Base-by-base conservation (phyloP, 2,329 filamentous ascomycete genomes). In the Monascus ruber region DNA sequence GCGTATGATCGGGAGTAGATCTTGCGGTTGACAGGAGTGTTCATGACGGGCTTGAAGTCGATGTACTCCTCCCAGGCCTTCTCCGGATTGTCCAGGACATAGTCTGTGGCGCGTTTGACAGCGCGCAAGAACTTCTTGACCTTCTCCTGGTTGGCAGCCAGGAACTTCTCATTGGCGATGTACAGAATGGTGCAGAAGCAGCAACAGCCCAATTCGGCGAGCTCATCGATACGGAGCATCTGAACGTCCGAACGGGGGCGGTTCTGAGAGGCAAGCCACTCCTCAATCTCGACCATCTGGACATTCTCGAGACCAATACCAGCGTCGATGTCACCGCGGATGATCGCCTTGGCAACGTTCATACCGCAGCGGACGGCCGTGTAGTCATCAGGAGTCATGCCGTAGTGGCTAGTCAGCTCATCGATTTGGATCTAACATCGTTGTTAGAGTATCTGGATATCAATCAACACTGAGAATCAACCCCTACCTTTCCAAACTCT, bases 141-240 rank as follows among this genome's bases (percentile, higher is more conserved):
- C 56, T 80, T 78, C 1, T 77, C 78, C 0, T 77, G 76, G 62
- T 85, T 76, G 43, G 74, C 65, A n/a, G 66, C 57, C 34, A 86
- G 61, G 64, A 87, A 87, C 6, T 54, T 54, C 52, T 86, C 81
- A 62, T 87, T 86, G 51, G 78, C 82, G 47, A 87, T 87, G 69
- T 87, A 86, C 32, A 87, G 70, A 58, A 87, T 83, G 26, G 77
- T 78, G 64, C 83, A 87, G 74, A 87, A 87, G 71, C 83, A 87
- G 74, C 83, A 87, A 68, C 83, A 87, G 36, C 83, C 83, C 3
- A 86, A 70, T 59, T 85, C 80, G 28, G 83, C 83, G 26, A 87
- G 78, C 65, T 86, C 76, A 57, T 87, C 83, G 54, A 87, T 87
- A 52, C 83, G 78, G 11, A 87, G 74, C 82, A 87, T 86, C 63